These are phyloP conservation scores for Phytophthora ramorum DNA, from an alignment of 352 stramenopile species.

Conservation along the genomic window DNA sequence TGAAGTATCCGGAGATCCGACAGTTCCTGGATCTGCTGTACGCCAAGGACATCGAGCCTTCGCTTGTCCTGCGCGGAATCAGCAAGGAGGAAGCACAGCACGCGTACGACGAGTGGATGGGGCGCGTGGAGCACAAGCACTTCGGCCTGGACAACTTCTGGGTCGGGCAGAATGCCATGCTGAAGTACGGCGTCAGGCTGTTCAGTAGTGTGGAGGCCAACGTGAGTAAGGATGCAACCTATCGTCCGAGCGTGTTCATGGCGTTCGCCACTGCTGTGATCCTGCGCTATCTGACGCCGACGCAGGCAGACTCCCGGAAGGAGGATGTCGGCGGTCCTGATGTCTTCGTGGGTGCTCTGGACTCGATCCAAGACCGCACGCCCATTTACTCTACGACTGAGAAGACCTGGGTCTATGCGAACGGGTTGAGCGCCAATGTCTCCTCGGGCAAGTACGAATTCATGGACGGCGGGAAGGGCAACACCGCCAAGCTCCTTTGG, in stretches of 20 bases:
- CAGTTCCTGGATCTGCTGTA: constrained; percentile 87
- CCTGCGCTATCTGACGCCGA: constrained; percentile 63
- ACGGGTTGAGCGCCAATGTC: constrained; percentile 51
- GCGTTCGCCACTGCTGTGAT: constrained; percentile 58
- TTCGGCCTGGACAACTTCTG: constrained; percentile 96
- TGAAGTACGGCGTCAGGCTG: constrained; percentile 57
- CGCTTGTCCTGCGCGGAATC: constrained; percentile 45
- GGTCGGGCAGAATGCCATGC: constrained; percentile 91
- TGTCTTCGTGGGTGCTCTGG: constrained; percentile 60
- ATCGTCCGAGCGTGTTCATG: constrained; percentile 50
- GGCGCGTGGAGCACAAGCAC: constrained; percentile 72
- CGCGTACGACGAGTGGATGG: constrained; percentile 88
- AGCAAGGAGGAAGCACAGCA: constrained; percentile 42
- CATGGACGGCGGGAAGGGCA: constrained; percentile 47
- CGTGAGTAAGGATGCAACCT: constrained; percentile 31
- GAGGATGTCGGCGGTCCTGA: constrained; percentile 15
- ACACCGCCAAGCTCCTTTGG: constrained; percentile 34
- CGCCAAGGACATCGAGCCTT: constrained; percentile 76
- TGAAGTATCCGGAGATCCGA: constrained; percentile 46
- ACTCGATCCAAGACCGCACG: constrained; percentile 48
- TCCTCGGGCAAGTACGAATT: constrained; percentile 74
- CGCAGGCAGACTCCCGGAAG: constrained; percentile 35
- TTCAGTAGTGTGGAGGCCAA: constrained; percentile 40
- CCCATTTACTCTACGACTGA: constrained; percentile 42
- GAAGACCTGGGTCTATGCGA: constrained; percentile 61